Evolutionary conservation across 352 stramenopile species (phyloP).

Genomic region (Pythium rhizo-oryzae): DNA sequence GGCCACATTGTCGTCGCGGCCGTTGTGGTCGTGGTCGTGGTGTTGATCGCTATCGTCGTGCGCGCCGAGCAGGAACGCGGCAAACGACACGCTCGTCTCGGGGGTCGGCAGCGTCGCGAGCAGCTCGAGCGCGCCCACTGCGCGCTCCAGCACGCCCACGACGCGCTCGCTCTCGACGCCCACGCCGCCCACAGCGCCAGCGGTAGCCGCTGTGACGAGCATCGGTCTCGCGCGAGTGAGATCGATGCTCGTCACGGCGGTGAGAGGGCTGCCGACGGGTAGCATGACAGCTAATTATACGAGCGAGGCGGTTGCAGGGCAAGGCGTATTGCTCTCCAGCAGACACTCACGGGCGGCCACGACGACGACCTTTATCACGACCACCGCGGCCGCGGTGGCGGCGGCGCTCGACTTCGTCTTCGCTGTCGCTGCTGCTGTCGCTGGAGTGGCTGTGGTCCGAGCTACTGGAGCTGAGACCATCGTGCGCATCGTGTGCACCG

Average conservation of each 20-base stretch:
- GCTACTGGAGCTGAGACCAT: conserved; percentile 12
- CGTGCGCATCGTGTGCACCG: conserved; percentile 32
- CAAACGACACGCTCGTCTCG: conserved; percentile 15
- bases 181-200: conserved; percentile 10
- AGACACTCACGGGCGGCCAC: too few species aligned
- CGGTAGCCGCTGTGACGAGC: background rate
- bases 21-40: too few species aligned
- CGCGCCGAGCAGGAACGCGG: conserved; percentile 2
- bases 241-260: too few species aligned
- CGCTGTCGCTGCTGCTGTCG: conserved; percentile 2
- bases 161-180: conserved; percentile 41
- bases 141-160: conserved; percentile 39
- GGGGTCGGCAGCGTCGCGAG: conserved; percentile 32
- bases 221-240: background rate
- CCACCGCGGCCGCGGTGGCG: background rate
- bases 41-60: conserved; percentile 1
- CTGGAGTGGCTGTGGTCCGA: conserved; percentile 21
- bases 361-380: too few species aligned
- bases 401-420: background rate
- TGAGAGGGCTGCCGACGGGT: too few species aligned
- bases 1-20: too few species aligned
- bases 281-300: too few species aligned
- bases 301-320: too few species aligned
- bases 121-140: conserved; percentile 38
- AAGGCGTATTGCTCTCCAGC: too few species aligned